Base-by-base conservation (phyloP, 1,284 basidiomycete genomes). In the Grifola frondosa region DNA sequence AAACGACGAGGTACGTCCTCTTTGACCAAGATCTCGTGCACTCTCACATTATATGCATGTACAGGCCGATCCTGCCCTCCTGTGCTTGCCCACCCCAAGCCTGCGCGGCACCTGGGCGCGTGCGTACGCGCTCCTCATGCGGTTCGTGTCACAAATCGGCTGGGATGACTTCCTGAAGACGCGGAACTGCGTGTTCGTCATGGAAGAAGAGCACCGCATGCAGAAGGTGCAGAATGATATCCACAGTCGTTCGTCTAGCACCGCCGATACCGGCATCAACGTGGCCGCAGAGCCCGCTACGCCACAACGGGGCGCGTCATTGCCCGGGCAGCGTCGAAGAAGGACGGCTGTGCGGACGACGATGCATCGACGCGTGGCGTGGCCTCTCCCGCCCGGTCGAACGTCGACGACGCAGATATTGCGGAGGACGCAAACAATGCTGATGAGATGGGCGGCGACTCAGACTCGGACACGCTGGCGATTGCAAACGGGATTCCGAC, bases 191-290 rank as follows among this genome's bases (percentile, higher is more conserved):
- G 95, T 99, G 7, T 98, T 99, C 66, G 96, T 99, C 23, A 99
- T 98, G 96, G 96, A 98, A 66, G 95, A 98, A 63, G 96, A 99
- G 65, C 98, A 98, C 64, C 76, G 96, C 21, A 87, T 78, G 80
- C 83, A 88, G 64, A 88, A 88, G 58, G 80, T 80, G 2, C 78
- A 84, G 16, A 65, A 57, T 1, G 81, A 86, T 30, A 66, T 80
- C 23, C 71, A 70, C 20, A 42, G 46, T 30, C 57, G 65, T 40
- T 54, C 61, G 20, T 46, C 40, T n/a, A n/a, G n/a, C 29, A 37
- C 43, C 5, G 30, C 45, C n/a, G 24, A 35, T 17, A 43, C 20
- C 39, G 43, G 24, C 25, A 42, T 6, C 17, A 25, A 39, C 39
- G 39, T 17, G 30, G 20, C 20, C 21, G 21, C 37, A 16, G 11